phyloP scores from a whole-genome alignment of 257 asterid genomes.

The Solanum chaucha region DNA sequence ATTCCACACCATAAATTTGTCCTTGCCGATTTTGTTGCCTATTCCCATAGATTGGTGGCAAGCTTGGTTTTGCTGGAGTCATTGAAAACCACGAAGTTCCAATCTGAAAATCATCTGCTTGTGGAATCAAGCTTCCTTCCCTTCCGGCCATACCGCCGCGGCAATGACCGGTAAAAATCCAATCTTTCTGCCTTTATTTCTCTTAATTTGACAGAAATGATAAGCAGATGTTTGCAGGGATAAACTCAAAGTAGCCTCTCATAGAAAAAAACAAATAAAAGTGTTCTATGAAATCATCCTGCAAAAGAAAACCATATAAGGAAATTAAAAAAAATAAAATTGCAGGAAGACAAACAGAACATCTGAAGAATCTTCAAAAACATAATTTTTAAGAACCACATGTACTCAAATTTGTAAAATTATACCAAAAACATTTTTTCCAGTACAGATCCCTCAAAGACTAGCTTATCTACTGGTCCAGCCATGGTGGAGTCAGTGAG shows the following conservation, averaged over 20 bases:
- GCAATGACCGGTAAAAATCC: slow-evolving; percentile 23
- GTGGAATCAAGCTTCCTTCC: slow-evolving; percentile 12
- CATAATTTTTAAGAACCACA: background rate
- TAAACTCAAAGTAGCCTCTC: background rate
- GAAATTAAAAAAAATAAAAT: background rate
- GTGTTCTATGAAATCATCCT: background rate
- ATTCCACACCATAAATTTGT: slow-evolving; percentile 7
- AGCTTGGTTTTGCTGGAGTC: slow-evolving; percentile 53
- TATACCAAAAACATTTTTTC: background rate
- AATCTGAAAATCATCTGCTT: background rate
- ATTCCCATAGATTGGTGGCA: slow-evolving; percentile 27
- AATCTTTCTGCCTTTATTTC: slow-evolving; percentile 4
- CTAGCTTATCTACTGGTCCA: background rate
- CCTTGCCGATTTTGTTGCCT: slow-evolving; percentile 8
- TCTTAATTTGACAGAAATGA: background rate
- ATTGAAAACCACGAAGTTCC: slow-evolving; percentile 36
- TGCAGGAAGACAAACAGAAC: background rate
- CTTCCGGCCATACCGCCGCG: slow-evolving; percentile 33
- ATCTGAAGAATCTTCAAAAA: background rate
- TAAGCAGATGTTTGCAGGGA: background rate
- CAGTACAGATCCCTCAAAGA: background rate
- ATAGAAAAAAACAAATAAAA: background rate
- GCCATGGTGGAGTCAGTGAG: background rate
- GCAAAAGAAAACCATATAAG: background rate
- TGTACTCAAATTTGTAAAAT: background rate